A percentile compares a stretch with the other conserved stretches of the same genome.
Conservation (phyloP, 805 yeast species). For the Nakazawaea wickerhamii region DNA sequence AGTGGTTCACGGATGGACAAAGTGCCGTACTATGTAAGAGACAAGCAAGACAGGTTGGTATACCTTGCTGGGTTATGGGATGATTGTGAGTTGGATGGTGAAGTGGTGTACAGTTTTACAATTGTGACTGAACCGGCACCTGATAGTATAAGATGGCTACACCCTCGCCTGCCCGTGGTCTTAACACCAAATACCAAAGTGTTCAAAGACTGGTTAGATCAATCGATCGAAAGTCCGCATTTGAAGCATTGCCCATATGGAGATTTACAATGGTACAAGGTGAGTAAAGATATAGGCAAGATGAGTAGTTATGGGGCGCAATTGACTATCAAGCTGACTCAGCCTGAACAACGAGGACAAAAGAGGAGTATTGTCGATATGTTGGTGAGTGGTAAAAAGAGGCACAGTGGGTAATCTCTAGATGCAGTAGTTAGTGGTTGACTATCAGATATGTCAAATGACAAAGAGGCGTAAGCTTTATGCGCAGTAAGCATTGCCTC, state of each 20-base stretch:
- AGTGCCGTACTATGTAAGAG: slow-evolving; percentile 60
- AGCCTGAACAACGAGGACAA: too few species aligned
- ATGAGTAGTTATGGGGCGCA: slow-evolving; percentile 40
- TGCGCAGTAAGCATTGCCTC: too few species aligned
- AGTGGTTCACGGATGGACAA: slow-evolving; percentile 29
- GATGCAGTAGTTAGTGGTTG: too few species aligned
- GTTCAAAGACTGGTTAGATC: slow-evolving; percentile 62
- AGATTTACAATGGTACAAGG: slow-evolving; percentile 48
- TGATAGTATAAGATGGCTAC: slow-evolving; percentile 58
- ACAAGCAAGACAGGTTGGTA: slow-evolving; percentile 46
- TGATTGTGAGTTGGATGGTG: slow-evolving; percentile 15
- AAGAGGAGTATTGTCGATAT: too few species aligned
- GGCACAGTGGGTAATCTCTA: too few species aligned
- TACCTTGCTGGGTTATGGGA: slow-evolving; percentile 60
- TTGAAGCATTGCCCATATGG: slow-evolving; percentile 33
- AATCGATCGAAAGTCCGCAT: too few species aligned
- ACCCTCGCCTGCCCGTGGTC: slow-evolving; percentile 73
- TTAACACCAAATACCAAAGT: slow-evolving; percentile 51
- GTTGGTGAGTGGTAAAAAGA: too few species aligned
- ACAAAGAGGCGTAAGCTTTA: too few species aligned
- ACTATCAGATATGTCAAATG: too few species aligned
- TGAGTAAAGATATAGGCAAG: slow-evolving; percentile 61
- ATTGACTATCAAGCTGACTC: too few species aligned
- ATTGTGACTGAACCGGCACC: slow-evolving; percentile 74
- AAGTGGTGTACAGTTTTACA: slow-evolving; percentile 42